Base-by-base conservation (phyloP, 805 yeast species). In the Debaryomyces castellii region DNA sequence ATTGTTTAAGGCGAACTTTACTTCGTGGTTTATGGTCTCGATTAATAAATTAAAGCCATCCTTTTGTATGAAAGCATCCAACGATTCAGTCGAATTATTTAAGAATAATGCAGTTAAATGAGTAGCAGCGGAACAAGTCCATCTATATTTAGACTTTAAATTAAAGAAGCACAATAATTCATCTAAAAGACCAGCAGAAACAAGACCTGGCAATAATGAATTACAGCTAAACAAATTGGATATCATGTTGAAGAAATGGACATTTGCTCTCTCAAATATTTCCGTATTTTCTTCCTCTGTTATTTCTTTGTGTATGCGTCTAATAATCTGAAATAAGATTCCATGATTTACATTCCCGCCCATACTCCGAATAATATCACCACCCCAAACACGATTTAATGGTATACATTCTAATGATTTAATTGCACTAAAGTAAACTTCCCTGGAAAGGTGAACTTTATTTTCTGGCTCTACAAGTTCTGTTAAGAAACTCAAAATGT, bases 321-420 rank as follows among this genome's bases (percentile, higher is more conserved):
- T 77, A 23, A 90, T 61, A 24, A 84, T 77, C 57, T 87, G 90
- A 67, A 86, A 87, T 33, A 91, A 58, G 10, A 82, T 66, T 1
- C 97, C 97, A 63, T 91, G 96, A 49, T 83, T 82, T 33, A 91
- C 89, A 60, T 89, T 89, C 8, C 94, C 97, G 17, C 94, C 89
- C 51, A 90, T 63, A 10, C 87, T 82, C 47, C 89, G 76, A 43
- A 90, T 73, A 18, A 91, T 74, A 52, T 90, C 97, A 41, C 84
- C 74, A 14, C 91, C 84, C 80, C 90, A 85, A 3, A 76, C 76
- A 39, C 81, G 81, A 55, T 81, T 82, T 17, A 77, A 69, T 1
- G 96, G 77, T 25, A 89, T 80, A 50, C 83, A 79, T 50, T 86
- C 87, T 43, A 91, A 70, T 0, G 91, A 78, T 48, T 81, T 79